Evolutionary conservation across 805 yeast genomes (phyloP), one percentile per base, ranked within the genome.

Genomic region (Limtongozyma cylindracea): DNA sequence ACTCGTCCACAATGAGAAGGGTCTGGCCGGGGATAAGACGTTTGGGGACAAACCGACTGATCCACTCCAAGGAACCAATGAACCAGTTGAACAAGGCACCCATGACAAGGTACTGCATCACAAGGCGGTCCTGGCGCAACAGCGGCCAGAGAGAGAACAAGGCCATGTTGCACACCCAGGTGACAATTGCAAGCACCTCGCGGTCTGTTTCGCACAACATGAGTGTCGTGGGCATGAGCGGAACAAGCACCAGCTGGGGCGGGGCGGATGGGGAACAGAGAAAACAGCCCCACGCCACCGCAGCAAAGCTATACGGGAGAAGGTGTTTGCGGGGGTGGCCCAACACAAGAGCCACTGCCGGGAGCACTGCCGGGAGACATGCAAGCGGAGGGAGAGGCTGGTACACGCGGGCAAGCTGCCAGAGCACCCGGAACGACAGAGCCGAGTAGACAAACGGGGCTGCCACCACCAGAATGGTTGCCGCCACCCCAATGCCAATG

Each of bases 181-280:
- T 65, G 2, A 76, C 62, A 47, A 77, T 60, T 3, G 84, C 64
- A n/a, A 66, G 53, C 11, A 64, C 61, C 28, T 62, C 53, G 20
- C 65, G 49, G 26, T 63, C 62, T 17, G 62, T 61, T 16, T 56
- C 47, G 20, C 63, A 51, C 20, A 30, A 61, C 49, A 82, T 44
- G 24, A 88, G 47, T 0, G 88, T 64, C 8, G 78, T 61, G 4
- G 96, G 96, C 33, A 88, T 39, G 30, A 88, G 53, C 1, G 98
- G 96, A 3, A 88, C 59, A 26, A 88, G 47, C 10, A 88, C 82
- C 0, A 88, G 62, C 45, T 88, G 88, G 45, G 88, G 96, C 40
- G 88, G 98, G 4, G 88, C 96, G 41, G 84, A 96, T 51, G 78
- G 88, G 16, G 92, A 71, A 40, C 88, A 88, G 23, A 88, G 50